Conservation (phyloP, 75 land plant genomes). For the Picea sitchensis region DNA sequence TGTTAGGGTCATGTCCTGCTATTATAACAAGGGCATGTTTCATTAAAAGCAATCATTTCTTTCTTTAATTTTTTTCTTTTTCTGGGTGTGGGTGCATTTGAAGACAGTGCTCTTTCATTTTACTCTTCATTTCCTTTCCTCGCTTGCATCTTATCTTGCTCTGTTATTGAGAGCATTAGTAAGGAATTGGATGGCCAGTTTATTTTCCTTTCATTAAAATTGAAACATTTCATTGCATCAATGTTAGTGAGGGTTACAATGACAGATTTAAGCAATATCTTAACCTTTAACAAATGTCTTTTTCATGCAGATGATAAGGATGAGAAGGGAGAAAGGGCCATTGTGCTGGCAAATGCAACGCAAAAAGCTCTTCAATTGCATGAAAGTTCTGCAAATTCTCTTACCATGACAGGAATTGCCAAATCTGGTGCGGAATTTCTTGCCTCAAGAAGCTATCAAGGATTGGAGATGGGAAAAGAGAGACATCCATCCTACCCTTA, state of each 20-base stretch:
- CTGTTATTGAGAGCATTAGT: neutral
- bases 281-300: neutral
- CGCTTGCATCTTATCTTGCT: neutral
- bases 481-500: constrained; percentile 22
- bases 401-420: constrained; percentile 29
- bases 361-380: constrained; percentile 58
- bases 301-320: constrained; percentile 14
- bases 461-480: constrained; percentile 44
- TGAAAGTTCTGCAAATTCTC: constrained; percentile 20
- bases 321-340: constrained; percentile 26
- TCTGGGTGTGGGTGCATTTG: no score
- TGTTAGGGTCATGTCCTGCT: no score
- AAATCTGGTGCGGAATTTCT: constrained; percentile 75
- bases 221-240: neutral
- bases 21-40: no score
- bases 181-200: neutral
- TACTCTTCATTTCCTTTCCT: neutral
- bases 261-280: neutral
- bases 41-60: no score
- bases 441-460: constrained; percentile 60
- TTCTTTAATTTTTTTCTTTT: no score
- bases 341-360: constrained; percentile 37
- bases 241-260: neutral
- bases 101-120: neutral
- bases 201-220: neutral